Percentiles rank a stretch among this genome's conserved stretches.
phyloP scores from a whole-genome alignment of 352 stramenopile species.

The Globisporangium cylindrosporum region DNA sequence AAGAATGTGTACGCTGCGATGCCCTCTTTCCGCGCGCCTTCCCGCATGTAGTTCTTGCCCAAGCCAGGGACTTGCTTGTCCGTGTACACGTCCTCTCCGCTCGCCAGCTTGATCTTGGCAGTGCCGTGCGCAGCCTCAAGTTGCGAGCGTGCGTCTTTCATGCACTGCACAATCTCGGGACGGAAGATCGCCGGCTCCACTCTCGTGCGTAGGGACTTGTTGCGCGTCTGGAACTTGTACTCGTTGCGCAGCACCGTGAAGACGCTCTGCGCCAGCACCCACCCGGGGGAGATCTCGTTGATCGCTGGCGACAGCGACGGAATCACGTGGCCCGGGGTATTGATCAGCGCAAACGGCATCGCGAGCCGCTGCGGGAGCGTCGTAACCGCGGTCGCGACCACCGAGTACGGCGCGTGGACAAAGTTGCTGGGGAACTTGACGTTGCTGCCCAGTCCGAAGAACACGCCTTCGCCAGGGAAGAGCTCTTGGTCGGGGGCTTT shows the following conservation, averaged over 20 bases:
- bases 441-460: conserved; percentile 93
- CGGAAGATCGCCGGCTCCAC: conserved; percentile 70
- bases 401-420: conserved; percentile 88
- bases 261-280: conserved; percentile 88
- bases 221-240: conserved; percentile 82
- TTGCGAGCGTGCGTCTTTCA: conserved; percentile 57
- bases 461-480: conserved; percentile 92
- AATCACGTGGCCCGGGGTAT: conserved; percentile 72
- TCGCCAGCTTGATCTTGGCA: conserved; percentile 32
- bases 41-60: conserved; percentile 87
- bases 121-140: conserved; percentile 37
- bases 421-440: conserved; percentile 97
- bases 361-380: conserved; percentile 85
- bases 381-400: conserved; percentile 92
- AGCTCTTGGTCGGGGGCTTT: conserved; percentile 89
- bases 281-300: conserved; percentile 87
- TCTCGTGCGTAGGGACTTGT: conserved; percentile 64
- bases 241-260: conserved; percentile 91
- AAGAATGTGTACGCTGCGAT: conserved; percentile 82
- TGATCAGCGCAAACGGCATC: conserved; percentile 83
- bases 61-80: conserved; percentile 65
- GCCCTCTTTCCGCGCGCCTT: conserved; percentile 47
- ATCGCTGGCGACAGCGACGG: conserved; percentile 72
- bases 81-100: conserved; percentile 67
- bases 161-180: conserved; percentile 69